Evolutionary conservation across 2,329 filamentous ascomycete species (phyloP), one percentile per base, ranked within the genome.

Genomic region (Microcyclospora pomicola): DNA sequence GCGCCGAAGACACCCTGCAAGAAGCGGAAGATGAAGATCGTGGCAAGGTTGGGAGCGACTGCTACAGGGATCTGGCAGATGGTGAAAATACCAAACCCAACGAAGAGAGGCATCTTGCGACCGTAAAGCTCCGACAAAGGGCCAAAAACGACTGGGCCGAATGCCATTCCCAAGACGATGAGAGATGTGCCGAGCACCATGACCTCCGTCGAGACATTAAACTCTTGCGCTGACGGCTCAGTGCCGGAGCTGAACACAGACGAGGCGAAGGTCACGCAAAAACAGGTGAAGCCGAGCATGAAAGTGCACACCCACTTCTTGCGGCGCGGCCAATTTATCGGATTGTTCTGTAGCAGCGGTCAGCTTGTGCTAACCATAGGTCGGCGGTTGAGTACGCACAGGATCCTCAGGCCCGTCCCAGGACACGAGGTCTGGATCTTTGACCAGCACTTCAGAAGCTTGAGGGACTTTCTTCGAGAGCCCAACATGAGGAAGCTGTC

Each of bases 81-180:
- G 2, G 62, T 60, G 44, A 73, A 73, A 31, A 63, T 38, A 15
- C 59, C 49, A 48, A 67, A 71, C 0, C 68, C 70, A 15, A 63
- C 44, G 51, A 73, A 67, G 3, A 75, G 52, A 2, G 70, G 70
- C 6, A 55, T 40, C 42, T 60, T 63, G 10, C 72, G 62, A 1
- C 72, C 72, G 42, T 65, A 72, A 2, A 72, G 59, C 52, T 81
- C 77, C 10, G 68, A 73, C 5, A 79, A 45, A 0, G 77, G 76
- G 0, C 74, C 73, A 38, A 49, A 51, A 14, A 42, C 34, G 10
- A 53, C 43, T 12, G 48, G 48, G 3, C 45, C 44, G n/a, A 36
- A 32, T 6, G 47, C 42, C n/a, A 52, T 42, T 6, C 49, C 49
- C 12, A 47, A 49, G 9, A 74, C 61, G 34, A 68, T 67, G 2